Evolutionary conservation across 768 basidiomycete genomes (phyloP), one percentile per base, ranked within the genome.

Genomic region (Cystobasidium ongulense): DNA sequence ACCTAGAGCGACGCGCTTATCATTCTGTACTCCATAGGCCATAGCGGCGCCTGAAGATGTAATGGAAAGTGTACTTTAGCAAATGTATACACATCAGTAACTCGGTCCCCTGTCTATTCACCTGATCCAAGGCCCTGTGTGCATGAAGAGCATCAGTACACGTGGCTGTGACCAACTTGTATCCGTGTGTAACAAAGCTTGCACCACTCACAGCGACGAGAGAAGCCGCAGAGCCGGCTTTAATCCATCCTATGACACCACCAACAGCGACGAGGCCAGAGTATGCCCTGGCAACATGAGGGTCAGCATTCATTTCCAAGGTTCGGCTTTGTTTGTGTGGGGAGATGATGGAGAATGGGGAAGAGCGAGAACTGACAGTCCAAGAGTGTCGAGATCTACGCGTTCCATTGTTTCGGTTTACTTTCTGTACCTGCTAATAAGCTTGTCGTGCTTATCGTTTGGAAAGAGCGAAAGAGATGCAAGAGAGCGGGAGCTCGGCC

Each of bases 11-110:
- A 71, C 39, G 29, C 68, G 27, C 27, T 59, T 36, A 36, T 71
- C 68, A 29, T 71, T 71, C 68, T 57, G 68, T 11, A 71, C 68
- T n/a, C 68, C 68, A 39, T 71, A 71, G 3, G 68, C 68, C 53
- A 71, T 54, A n/a, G 68, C 68, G 27, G 53, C 52, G 21, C 68
- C 68, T 71, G 35, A 10, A 39, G 35, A 59, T 13, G 25, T 13
- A 59, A 27, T 11, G 15, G 21, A 13, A 25, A 59, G 29, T 11
- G 11, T 11, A n/a, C 11, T n/a, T 31, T 59, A 25, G 21, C 11
- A 21, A 15, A 15, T 29, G 62, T 36, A 35, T 35, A 63, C 23
- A 15, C 18, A 15, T 17, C 25, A 7, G 23, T 36, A 38, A 15
- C 13, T 13, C 15, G n/a, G 11, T 59, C 13, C 11, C 25, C 25